Base-by-base conservation (phyloP, 768 basidiomycete genomes). In the Hygrophoropsis aurantiaca region DNA sequence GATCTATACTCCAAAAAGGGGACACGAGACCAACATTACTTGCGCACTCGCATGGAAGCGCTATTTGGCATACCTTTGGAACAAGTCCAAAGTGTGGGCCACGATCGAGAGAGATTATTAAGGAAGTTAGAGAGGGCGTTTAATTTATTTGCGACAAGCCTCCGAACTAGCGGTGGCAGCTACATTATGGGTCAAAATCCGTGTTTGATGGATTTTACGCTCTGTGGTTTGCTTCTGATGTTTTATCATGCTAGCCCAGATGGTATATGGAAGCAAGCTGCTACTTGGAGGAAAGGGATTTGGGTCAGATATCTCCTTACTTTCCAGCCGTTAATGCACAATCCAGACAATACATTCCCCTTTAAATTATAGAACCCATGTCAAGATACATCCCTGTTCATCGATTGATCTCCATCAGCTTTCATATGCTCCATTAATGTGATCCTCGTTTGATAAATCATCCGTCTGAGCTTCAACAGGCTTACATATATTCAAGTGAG, bases 231-330 rank as follows among this genome's bases (percentile, higher is more conserved):
- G 23, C 50, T 67, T 23, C 51, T 64, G 16, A 56, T 52, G 32
- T 38, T 60, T n/a, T 58, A 53, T 42, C 47, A 47, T 5, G 50
- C 55, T 18, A 65, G 65, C 37, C 60, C 64, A 13, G 51, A 67
- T 5, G 62, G 60, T 15, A 58, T 50, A 9, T 65, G 61, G 58
- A 38, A 44, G 1, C 49, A 52, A 36, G 51, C 67, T 25, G 43
- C 40, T 15, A 46, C 51, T 9, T 66, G 62, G 63, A 55, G 64
- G 34, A 52, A 49, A 11, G 64, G 64, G 18, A 47, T 52, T 47
- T 69, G 68, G 68, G 49, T 11, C 26, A 44, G 46, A 23, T 60
- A 56, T 32, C 20, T 62, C 32, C 38, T 55, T 11, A 26, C 41
- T 9, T 58, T 64, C 27, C 36, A 57, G 32, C 37, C 42, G 26